Conservation (phyloP, 169 alveolate genomes). For the Eimeria maxima region DNA sequence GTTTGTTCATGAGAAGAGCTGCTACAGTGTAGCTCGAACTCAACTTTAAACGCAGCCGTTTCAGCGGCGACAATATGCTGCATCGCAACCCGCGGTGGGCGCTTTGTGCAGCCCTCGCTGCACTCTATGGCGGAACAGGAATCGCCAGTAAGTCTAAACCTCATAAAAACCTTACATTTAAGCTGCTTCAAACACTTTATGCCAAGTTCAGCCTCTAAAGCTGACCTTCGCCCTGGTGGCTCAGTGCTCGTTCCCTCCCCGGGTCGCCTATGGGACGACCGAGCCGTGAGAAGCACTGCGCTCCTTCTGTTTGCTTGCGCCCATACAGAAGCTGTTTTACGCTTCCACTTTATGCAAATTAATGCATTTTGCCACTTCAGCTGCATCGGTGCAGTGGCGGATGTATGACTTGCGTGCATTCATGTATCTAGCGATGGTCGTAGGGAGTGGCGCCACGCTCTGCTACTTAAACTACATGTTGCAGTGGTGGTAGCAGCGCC, state of each 20-base stretch:
- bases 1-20: slow-evolving; percentile 49
- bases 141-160: slow-evolving; percentile 44
- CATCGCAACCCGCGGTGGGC: slow-evolving; percentile 71
- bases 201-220: not conserved
- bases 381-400: not conserved
- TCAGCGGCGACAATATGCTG: slow-evolving; percentile 74
- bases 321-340: not conserved
- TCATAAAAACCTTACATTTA: not conserved
- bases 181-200: not conserved
- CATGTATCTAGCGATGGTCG: not conserved
- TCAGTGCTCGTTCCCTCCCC: not conserved
- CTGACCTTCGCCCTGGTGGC: not conserved
- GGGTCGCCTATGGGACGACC: not conserved
- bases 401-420: not conserved
- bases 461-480: too few relatives aligned
- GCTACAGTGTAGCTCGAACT: slow-evolving; percentile 40
- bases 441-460: not conserved
- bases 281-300: not conserved
- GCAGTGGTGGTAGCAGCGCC: not conserved
- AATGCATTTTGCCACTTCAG: not conserved
- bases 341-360: not conserved
- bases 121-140: slow-evolving; percentile 37
- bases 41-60: slow-evolving; percentile 39
- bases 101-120: slow-evolving; percentile 75
- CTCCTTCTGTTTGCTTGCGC: not conserved